A percentile compares a stretch with the other conserved stretches of the same genome.
These are phyloP conservation scores for Monosporozyma siamensis DNA, from an alignment of 805 yeast species.

Conservation along the genomic window DNA sequence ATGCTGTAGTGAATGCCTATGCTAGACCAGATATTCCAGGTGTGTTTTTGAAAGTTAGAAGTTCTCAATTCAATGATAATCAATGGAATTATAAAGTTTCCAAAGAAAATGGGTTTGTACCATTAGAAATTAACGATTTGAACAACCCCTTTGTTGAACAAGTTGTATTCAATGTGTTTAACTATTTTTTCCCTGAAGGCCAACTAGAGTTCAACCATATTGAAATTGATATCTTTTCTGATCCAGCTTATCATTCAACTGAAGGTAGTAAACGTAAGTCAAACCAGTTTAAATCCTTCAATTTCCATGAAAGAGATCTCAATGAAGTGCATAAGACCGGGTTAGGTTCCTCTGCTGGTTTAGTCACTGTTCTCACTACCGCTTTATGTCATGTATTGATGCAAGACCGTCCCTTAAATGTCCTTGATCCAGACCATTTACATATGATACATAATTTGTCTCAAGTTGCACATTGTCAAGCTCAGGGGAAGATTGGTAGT, in stretches of 20 bases:
- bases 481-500: constrained; percentile 92
- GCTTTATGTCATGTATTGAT: constrained; percentile 47
- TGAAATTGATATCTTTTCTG: constrained; percentile 63
- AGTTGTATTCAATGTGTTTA: constrained; percentile 45
- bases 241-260: constrained; percentile 83
- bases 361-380: constrained; percentile 71
- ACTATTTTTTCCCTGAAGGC: constrained; percentile 37
- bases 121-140: constrained; percentile 27
- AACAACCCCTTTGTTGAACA: constrained; percentile 70
- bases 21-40: constrained; percentile 7
- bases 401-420: constrained; percentile 26
- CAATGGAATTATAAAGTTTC: constrained; percentile 49
- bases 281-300: constrained; percentile 38
- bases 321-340: constrained; percentile 85
- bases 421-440: constrained; percentile 18
- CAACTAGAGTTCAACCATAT: constrained; percentile 26
- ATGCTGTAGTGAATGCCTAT: constrained; percentile 42
- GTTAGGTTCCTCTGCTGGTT: constrained; percentile 90
- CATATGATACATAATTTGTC: constrained; percentile 66
- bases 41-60: constrained; percentile 39
- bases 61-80: constrained; percentile 71
- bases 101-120: constrained; percentile 10
- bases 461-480: constrained; percentile 84
- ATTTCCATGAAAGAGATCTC: constrained; percentile 52
- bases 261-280: constrained; percentile 32